These are phyloP conservation scores for Sporothrix dimorphospora DNA, from an alignment of 2,329 filamentous ascomycete species.

Conservation along the genomic window DNA sequence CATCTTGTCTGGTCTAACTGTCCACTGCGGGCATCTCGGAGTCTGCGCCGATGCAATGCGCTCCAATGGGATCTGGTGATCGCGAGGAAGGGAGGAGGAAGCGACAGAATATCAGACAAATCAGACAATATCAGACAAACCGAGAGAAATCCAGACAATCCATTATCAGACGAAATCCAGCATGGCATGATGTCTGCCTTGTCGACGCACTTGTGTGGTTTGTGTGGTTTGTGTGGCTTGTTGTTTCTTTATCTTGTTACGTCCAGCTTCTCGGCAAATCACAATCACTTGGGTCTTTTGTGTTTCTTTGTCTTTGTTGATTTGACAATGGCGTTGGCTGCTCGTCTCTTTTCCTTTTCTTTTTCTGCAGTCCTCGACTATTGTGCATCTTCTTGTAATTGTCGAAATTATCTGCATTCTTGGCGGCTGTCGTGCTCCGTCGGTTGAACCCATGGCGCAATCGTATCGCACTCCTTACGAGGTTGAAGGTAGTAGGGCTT, in stretches of 20 bases:
- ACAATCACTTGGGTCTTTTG: not conserved
- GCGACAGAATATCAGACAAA: not conserved
- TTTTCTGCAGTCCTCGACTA: not conserved
- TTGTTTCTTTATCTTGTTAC: not conserved
- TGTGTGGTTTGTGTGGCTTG: not conserved
- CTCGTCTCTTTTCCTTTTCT: not conserved
- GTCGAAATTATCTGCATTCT: not conserved
- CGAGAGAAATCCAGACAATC: not conserved
- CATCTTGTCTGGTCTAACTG: not conserved
- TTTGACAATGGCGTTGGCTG: not conserved
- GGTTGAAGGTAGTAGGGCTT: no score
- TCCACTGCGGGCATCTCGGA: not conserved
- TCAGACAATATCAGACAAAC: not conserved
- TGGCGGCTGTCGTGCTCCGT: slow-evolving; percentile 1
- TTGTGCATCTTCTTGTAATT: not conserved
- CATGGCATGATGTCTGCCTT: not conserved
- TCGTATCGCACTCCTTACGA: no score
- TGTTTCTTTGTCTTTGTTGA: not conserved
- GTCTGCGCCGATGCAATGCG: not conserved
- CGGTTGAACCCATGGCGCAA: no score
- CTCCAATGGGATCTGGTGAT: not conserved
- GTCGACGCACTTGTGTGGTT: not conserved
- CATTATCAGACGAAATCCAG: not conserved
- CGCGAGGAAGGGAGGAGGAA: not conserved
- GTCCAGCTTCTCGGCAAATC: not conserved